phyloP scores from a whole-genome alignment of 2,329 filamentous ascomycete species.

The Phyllosticta ampelicida region DNA sequence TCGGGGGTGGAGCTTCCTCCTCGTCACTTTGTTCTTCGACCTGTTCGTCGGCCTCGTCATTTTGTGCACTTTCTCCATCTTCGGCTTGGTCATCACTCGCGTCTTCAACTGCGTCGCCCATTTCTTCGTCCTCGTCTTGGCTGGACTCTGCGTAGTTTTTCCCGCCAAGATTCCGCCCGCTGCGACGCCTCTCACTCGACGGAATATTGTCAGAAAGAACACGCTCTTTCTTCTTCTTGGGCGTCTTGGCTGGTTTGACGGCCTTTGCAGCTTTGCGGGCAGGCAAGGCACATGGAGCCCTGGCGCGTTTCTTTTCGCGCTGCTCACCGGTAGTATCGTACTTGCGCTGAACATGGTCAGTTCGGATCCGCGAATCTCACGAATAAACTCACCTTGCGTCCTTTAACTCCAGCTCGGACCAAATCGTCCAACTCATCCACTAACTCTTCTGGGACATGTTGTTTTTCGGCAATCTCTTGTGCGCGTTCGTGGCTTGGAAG shows the following conservation, averaged over 20 bases:
- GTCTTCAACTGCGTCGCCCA: conserved; percentile 18
- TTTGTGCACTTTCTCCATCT: conserved; percentile 12
- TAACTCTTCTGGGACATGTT: conserved; percentile 64
- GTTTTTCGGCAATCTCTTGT: conserved; percentile 76
- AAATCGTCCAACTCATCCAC: conserved; percentile 68
- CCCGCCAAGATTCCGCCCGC: conserved; percentile 26
- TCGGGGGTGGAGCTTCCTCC: neutral
- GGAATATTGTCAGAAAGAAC: conserved; percentile 20
- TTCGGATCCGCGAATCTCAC: neutral
- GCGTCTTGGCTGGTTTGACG: conserved; percentile 25
- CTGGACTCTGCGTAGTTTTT: conserved; percentile 38
- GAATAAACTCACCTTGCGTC: conserved; percentile 32
- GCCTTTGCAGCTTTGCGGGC: conserved; percentile 21
- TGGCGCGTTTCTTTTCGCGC: conserved; percentile 24
- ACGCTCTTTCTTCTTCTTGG: conserved; percentile 24
- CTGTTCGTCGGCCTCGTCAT: conserved; percentile 1
- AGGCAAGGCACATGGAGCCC: conserved; percentile 23
- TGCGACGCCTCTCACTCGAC: conserved; percentile 33
- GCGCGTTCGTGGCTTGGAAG: conserved; percentile 68
- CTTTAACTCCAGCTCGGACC: conserved; percentile 59
- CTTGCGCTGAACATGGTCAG: conserved; percentile 18
- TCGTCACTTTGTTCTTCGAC: neutral
- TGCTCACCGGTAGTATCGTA: conserved; percentile 18
- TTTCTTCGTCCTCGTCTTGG: conserved; percentile 21
- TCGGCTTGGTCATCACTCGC: conserved; percentile 16